These are phyloP conservation scores for Populus tremula DNA, from an alignment of 345 rosid species.

Conservation along the genomic window DNA sequence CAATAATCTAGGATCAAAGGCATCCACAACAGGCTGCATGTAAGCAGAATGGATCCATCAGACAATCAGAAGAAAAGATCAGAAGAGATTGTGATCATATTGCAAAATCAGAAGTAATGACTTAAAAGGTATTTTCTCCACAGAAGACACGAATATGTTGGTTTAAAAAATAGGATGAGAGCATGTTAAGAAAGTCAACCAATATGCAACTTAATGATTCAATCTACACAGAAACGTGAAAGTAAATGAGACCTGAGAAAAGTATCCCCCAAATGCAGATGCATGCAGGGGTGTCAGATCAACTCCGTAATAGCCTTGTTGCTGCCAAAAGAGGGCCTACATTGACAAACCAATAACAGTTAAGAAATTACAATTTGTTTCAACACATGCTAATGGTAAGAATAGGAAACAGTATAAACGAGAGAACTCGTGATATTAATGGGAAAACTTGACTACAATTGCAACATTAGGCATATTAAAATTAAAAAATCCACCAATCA, in stretches of 20 bases:
- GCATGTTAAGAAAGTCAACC: not conserved
- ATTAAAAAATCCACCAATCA: not conserved
- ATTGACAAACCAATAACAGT: not conserved
- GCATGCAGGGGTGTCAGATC: constrained; percentile 75
- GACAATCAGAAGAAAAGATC: not conserved
- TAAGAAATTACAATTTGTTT: not conserved
- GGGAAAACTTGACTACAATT: not conserved
- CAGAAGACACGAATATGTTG: not conserved
- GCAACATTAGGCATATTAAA: not conserved
- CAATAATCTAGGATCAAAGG: constrained; percentile 94
- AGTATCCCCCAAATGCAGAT: constrained; percentile 89
- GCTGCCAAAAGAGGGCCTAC: constrained; percentile 99
- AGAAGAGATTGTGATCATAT: not conserved
- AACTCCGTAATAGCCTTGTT: constrained; percentile 84
- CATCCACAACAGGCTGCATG: constrained; percentile 94
- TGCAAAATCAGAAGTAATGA: not conserved
- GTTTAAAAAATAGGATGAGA: not conserved
- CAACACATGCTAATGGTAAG: not conserved
- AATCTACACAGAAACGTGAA: not conserved
- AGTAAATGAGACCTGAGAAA: constrained; percentile 72
- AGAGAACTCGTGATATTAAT: not conserved
- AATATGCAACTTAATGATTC: not conserved
- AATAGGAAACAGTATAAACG: not conserved
- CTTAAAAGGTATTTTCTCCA: not conserved
- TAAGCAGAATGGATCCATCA: constrained; percentile 14